Evolutionary conservation across 2,329 filamentous ascomycete species (phyloP).

Genomic region (Bimuria novae-zelandiae): DNA sequence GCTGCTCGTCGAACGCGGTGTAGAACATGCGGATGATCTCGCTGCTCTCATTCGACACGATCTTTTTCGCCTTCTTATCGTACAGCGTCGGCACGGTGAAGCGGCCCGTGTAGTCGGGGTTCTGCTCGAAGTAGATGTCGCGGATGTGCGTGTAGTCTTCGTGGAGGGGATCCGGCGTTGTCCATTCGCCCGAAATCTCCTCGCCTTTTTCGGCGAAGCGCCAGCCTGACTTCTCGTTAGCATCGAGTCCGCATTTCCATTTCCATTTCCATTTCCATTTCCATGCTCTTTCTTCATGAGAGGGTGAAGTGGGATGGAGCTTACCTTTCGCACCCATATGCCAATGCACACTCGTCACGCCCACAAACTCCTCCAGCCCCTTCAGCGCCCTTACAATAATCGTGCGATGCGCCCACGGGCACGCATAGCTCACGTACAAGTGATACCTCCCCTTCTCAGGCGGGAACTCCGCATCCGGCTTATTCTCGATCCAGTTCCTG

Average conservation of each 20-base stretch:
- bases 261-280: no score
- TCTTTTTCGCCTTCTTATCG: conserved; percentile 73
- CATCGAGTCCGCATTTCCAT: no score
- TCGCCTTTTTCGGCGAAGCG: conserved; percentile 74
- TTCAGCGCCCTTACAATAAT: conserved; percentile 90
- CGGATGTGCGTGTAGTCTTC: conserved; percentile 72
- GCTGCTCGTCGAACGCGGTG: conserved; percentile 70
- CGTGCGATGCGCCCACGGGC: conserved; percentile 89
- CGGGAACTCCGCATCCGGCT: conserved; percentile 74
- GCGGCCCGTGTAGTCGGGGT: conserved; percentile 73
- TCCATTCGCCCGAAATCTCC: conserved; percentile 60
- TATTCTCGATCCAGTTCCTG: conserved; percentile 76
- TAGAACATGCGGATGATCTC: conserved; percentile 94
- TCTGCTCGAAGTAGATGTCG: conserved; percentile 77
- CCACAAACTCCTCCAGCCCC: conserved; percentile 83
- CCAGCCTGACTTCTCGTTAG: conserved; percentile 69
- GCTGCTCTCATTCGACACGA: conserved; percentile 89
- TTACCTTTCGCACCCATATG: conserved; percentile 69
- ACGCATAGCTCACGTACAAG: conserved; percentile 92
- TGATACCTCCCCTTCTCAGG: conserved; percentile 91
- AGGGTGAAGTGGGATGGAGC: background rate
- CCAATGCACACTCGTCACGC: conserved; percentile 87
- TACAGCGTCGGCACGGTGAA: conserved; percentile 89
- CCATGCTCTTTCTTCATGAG: no score
- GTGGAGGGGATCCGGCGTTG: conserved; percentile 66